Base-by-base conservation (phyloP, 164 flowering plant genomes). In the Vitis cinerea region DNA sequence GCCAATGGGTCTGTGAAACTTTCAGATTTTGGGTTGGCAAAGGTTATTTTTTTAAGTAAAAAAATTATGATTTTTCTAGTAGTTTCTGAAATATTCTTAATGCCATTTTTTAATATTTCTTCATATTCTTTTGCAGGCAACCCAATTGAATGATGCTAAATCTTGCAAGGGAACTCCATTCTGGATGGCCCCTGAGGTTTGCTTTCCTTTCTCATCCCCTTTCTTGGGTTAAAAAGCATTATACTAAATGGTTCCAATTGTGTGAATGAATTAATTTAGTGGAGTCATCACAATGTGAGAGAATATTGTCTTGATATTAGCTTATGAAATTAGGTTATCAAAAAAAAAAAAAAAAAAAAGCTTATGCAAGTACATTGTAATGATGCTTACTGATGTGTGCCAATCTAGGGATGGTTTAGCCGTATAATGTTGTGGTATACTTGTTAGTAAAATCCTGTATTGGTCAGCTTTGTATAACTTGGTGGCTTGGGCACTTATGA, bases 131-230 rank as follows among this genome's bases (percentile, higher is more conserved):
- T 48, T 67, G 55, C 87, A 93, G 99, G 90, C 93, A 31, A 83
- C 88, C 44, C 88, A 82, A 83, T 74, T 93, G 61, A 93, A 88
- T 75, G 94, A 87, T 73, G 86, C 90, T 57, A 87, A 90, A 71
- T 96, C 99, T 74, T 88, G 91, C 83, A 89, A 89, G 78, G 99
- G 99, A 16, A 96, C 97, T 78, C 79, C 97, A 54, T 89, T 81
- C 78, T 96, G 98, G 99, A 93, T 96, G 99, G 99, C 97, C n/a
- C 98, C 98, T 61, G 99, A 96, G 97, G 98, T 94, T 79, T 70
- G 87, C 17, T 37, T 37, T 37, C 59, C 59, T 72, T 63, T 13
- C 27, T 23, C 27, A 23, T 23, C 23, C 31, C 57, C 47, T 53
- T 72, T 27, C 8, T 62, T 47, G 44, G 55, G 8, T 66, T 52